Percentiles rank a stretch among this genome's conserved stretches.
Conservation (phyloP, 2,329 filamentous ascomycete species). For the Fusarium stilboides region DNA sequence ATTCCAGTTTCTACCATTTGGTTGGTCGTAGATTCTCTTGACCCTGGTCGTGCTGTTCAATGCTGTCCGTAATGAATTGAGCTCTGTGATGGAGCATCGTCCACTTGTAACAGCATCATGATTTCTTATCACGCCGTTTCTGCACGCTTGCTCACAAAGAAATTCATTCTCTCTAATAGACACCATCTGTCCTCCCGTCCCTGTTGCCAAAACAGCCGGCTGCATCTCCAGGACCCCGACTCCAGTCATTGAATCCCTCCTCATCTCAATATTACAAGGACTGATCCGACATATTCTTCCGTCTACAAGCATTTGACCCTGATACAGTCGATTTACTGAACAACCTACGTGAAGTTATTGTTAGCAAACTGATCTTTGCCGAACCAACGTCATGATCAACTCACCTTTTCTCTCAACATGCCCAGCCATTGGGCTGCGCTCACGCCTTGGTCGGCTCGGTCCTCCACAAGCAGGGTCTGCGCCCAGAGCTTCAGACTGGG, state of each 20-base stretch:
- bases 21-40: conserved; percentile 3
- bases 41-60: conserved; percentile 9
- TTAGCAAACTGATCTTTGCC: conserved; percentile 29
- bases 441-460: conserved; percentile 93
- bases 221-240: conserved; percentile 42
- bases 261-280: conserved; percentile 47
- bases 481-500: conserved; percentile 96
- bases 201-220: conserved; percentile 39
- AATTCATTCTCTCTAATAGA: conserved; percentile 49
- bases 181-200: conserved; percentile 40
- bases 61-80: conserved; percentile 4
- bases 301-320: conserved; percentile 38
- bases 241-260: conserved; percentile 43
- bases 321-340: conserved; percentile 51
- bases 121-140: conserved; percentile 11
- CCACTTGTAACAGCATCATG: conserved; percentile 7
- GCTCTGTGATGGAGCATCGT: conserved; percentile 4
- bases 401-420: conserved; percentile 92
- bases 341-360: conserved; percentile 49
- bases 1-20: conserved; percentile 15
- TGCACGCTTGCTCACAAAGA: conserved; percentile 28
- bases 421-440: conserved; percentile 96
- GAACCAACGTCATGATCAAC: conserved; percentile 34
- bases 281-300: conserved; percentile 33
- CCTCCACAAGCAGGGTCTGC: conserved; percentile 94